Percentiles rank a stretch among this genome's conserved stretches.
Conservation (phyloP, 805 yeast species). For the Candida loeiensis region DNA sequence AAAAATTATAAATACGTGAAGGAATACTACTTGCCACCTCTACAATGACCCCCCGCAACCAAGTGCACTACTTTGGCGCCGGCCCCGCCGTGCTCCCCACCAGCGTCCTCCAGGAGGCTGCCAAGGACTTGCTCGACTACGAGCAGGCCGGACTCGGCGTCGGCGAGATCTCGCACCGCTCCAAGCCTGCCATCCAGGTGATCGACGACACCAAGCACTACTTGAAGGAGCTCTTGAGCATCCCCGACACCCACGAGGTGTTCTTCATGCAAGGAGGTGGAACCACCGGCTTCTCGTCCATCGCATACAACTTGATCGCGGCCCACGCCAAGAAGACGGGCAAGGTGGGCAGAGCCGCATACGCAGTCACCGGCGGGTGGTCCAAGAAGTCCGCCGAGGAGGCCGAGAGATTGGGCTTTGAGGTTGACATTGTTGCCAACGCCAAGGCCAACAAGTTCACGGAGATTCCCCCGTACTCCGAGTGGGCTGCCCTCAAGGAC, state of each 20-base stretch:
- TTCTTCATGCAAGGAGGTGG: slow-evolving; percentile 98
- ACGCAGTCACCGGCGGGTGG: slow-evolving; percentile 93
- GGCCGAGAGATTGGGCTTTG: slow-evolving; percentile 78
- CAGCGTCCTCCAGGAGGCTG: slow-evolving; percentile 80
- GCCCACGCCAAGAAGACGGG: slow-evolving; percentile 69
- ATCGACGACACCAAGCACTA: slow-evolving; percentile 73
- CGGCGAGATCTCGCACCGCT: slow-evolving; percentile 96
- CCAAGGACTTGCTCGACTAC: slow-evolving; percentile 73
- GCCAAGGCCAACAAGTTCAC: slow-evolving; percentile 61
- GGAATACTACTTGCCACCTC: background rate
- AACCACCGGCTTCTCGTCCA: slow-evolving; percentile 89
- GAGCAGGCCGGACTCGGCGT: slow-evolving; percentile 74
- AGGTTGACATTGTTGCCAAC: slow-evolving; percentile 64
- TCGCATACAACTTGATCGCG: slow-evolving; percentile 79
- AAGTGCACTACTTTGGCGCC: slow-evolving; percentile 91
- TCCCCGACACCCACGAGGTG: slow-evolving; percentile 93
- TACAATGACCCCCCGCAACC: slow-evolving; percentile 48
- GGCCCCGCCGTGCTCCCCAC: slow-evolving; percentile 96
- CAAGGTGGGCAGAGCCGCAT: slow-evolving; percentile 75
- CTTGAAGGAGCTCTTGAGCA: slow-evolving; percentile 57
- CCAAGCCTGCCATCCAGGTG: slow-evolving; percentile 72
- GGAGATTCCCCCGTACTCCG: slow-evolving; percentile 57
- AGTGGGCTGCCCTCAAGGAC: slow-evolving; percentile 58
- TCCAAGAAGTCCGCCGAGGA: slow-evolving; percentile 85
- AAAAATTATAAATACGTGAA: background rate